These are phyloP conservation scores for Suhomyces prunicola DNA, from an alignment of 805 yeast genomes.

Conservation along the genomic window DNA sequence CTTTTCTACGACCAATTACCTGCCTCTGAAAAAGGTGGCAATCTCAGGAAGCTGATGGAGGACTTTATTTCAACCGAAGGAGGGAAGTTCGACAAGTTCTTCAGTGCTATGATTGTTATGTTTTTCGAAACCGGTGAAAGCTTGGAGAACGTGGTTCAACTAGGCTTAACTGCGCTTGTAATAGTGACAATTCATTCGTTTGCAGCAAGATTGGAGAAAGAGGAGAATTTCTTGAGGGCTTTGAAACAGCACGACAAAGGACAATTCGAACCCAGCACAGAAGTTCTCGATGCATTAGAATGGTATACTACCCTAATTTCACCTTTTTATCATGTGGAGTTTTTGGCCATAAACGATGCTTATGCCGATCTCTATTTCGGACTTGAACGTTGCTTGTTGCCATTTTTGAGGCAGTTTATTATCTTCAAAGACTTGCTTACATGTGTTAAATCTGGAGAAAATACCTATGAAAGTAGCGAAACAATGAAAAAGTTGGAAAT, in stretches of 20 bases:
- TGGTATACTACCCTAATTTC: background rate
- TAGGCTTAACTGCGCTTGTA: constrained; percentile 28
- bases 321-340: background rate
- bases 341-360: background rate
- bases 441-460: constrained; percentile 25
- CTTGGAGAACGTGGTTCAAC: constrained; percentile 31
- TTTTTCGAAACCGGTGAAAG: constrained; percentile 47
- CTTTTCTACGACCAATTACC: constrained; percentile 1
- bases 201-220: background rate
- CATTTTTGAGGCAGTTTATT: constrained; percentile 34
- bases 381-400: constrained; percentile 23
- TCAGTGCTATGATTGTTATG: constrained; percentile 37
- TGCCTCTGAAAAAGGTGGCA: background rate
- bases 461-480: constrained; percentile 11
- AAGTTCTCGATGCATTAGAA: background rate
- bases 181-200: constrained; percentile 23
- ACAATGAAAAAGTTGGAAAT: constrained; percentile 17
- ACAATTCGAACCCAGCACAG: background rate
- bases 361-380: constrained; percentile 2
- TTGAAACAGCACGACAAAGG: background rate
- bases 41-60: constrained; percentile 8
- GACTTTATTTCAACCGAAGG: constrained; percentile 24
- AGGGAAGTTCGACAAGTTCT: constrained; percentile 26
- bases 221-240: background rate
- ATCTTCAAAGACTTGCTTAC: constrained; percentile 35